These are phyloP conservation scores for Pleurotus giganteus DNA, from an alignment of 768 basidiomycete genomes.

Conservation along the genomic window DNA sequence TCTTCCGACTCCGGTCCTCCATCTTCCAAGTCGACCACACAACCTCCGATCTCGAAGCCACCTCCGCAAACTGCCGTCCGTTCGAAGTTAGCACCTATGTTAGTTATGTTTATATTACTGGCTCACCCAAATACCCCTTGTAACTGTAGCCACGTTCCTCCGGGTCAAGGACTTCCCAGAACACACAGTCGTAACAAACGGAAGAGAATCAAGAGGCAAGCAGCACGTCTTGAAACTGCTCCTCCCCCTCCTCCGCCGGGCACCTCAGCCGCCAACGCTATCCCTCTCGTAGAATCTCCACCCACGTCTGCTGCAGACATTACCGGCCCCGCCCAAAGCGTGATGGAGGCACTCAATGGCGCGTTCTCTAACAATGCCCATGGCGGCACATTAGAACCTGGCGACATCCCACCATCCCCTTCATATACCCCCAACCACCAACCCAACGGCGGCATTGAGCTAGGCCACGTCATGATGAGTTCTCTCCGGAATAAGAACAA, in stretches of 20 bases:
- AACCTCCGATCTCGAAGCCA: not conserved
- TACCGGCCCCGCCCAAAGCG: constrained; percentile 9
- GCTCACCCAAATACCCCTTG: too few relatives aligned
- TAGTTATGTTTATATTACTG: too few relatives aligned
- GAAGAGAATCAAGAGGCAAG: constrained; percentile 42
- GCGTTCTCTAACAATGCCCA: constrained; percentile 10
- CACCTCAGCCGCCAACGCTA: constrained; percentile 39
- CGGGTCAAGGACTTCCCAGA: constrained; percentile 55
- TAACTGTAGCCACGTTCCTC: constrained; percentile 38
- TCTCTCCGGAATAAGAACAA: constrained; percentile 75
- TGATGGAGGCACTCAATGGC: constrained; percentile 12
- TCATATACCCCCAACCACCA: not conserved
- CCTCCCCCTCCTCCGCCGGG: constrained; percentile 22
- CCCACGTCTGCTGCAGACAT: not conserved
- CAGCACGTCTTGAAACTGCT: constrained; percentile 20
- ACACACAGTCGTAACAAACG: constrained; percentile 61
- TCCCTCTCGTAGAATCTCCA: constrained; percentile 35
- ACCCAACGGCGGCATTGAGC: constrained; percentile 12
- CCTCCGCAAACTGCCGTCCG: not conserved
- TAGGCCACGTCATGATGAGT: constrained; percentile 38
- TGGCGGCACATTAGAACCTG: not conserved
- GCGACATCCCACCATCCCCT: not conserved
- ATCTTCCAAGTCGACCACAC: not conserved
- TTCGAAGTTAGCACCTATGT: not conserved
- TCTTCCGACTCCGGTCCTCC: not conserved